phyloP scores from a whole-genome alignment of 2,329 filamentous ascomycete species.

The Ambrosiella beaveri region DNA sequence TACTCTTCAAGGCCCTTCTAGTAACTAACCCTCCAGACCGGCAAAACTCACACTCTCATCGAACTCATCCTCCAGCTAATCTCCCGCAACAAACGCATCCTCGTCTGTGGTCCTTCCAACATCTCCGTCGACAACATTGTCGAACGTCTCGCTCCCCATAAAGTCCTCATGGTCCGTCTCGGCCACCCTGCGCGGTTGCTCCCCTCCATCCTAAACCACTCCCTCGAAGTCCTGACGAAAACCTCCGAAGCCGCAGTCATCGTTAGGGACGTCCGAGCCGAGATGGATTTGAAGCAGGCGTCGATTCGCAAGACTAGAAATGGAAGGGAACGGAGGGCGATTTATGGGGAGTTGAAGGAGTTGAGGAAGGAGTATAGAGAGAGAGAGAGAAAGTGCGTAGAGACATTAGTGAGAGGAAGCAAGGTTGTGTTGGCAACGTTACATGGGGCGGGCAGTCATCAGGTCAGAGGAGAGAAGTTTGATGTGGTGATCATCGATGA shows the following conservation, averaged over 20 bases:
- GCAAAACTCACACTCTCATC: constrained; percentile 91
- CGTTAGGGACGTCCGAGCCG: constrained; percentile 72
- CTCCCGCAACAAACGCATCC: constrained; percentile 51
- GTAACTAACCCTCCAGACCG: constrained; percentile 37
- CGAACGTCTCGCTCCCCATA: constrained; percentile 70
- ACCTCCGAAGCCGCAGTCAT: constrained; percentile 81
- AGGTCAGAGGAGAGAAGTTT: constrained; percentile 64
- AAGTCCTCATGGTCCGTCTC: constrained; percentile 71
- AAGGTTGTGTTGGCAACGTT: constrained; percentile 84
- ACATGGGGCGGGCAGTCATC: constrained; percentile 76
- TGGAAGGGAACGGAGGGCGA: constrained; percentile 59
- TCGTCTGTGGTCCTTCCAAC: constrained; percentile 95
- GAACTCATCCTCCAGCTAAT: constrained; percentile 88
- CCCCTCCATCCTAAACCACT: constrained; percentile 74
- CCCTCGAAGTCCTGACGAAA: constrained; percentile 75
- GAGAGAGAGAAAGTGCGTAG: constrained; percentile 66
- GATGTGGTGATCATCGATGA: constrained; percentile 95
- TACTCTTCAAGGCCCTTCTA: background rate
- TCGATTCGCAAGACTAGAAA: constrained; percentile 75
- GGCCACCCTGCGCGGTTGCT: constrained; percentile 85
- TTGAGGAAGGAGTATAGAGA: constrained; percentile 77
- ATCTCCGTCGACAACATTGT: constrained; percentile 98
- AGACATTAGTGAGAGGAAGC: constrained; percentile 54
- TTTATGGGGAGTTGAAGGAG: constrained; percentile 73
- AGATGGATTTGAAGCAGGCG: constrained; percentile 85